Base-by-base conservation (phyloP, 345 rosid species). In the Populus euphratica region DNA sequence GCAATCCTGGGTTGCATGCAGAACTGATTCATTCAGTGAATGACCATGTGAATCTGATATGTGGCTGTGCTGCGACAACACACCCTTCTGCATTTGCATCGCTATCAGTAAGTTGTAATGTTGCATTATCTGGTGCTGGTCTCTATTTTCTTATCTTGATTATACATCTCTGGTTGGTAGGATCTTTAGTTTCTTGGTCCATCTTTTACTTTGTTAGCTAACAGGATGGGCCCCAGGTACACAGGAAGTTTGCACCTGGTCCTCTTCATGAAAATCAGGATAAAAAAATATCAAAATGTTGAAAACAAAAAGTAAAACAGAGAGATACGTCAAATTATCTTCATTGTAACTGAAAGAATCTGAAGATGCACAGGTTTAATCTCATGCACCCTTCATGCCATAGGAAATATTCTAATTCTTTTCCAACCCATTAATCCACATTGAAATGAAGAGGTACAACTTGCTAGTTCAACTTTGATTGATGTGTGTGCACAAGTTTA, bases 1-100 rank as follows among this genome's bases (percentile, higher is more conserved):
- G 91, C 88, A 95, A 88, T 86, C 94, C 98, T 1, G 99, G 99
- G 74, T 68, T 87, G 85, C 87, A 82, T 35, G 86, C 97, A 0
- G 97, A 95, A 86, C 83, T 92, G 73, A 84, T 88, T 76, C 99
- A 95, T 84, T 89, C 96, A 1, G 85, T 92, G 84, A 93, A 84
- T 79, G 94, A 95, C 84, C 77, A 90, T 81, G 81, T 95, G 69
- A 95, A 86, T 84, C 78, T 93, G 83, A 90, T 93, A 20, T 95
- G 89, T 23, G 99, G 99, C 69, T 93, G 91, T 68, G 81, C 93
- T 36, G 63, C 81, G 12, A 86, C 79, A 61, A 67, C 89, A 13
- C 90, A 91, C 75, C 97, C 98, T 84, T 93, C 98, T 1, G 85
- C 91, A 20, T 92, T 86, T 89, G 96, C 91, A 33, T 92, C 98